These are phyloP conservation scores for Colletotrichum plurivorum DNA, from an alignment of 2,329 filamentous ascomycete species.

Conservation along the genomic window DNA sequence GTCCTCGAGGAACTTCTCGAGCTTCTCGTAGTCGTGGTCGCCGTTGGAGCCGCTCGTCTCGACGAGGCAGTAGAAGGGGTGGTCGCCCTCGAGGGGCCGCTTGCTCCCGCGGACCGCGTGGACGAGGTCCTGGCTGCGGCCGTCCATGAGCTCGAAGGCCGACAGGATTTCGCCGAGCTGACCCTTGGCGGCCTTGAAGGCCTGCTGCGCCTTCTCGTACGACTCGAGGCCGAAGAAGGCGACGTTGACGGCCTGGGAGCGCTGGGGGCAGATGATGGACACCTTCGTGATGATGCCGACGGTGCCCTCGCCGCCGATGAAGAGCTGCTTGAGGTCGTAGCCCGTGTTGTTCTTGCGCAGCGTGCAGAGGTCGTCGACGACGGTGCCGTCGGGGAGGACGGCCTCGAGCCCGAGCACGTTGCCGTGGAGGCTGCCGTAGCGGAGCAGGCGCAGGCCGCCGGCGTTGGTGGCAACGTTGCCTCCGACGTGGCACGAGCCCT, in stretches of 20 bases:
- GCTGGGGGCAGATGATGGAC: conserved; percentile 89
- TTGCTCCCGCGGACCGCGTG: conserved; percentile 81
- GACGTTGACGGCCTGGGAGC: conserved; percentile 91
- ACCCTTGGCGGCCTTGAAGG: conserved; percentile 89
- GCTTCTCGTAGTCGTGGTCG: conserved; percentile 93
- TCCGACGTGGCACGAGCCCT: conserved; percentile 96
- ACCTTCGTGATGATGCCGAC: conserved; percentile 94
- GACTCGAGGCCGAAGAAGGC: conserved; percentile 93
- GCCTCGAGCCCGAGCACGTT: conserved; percentile 93
- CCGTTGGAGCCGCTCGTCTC: conserved; percentile 96
- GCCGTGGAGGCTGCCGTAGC: conserved; percentile 95
- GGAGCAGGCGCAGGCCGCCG: conserved; percentile 87
- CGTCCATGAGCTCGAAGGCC: conserved; percentile 98
- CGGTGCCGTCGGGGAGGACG: conserved; percentile 92
- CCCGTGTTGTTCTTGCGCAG: conserved; percentile 99
- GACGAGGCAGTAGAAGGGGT: conserved; percentile 96
- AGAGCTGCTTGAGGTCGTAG: conserved; percentile 96
- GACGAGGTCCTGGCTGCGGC: conserved; percentile 83
- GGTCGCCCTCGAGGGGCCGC: conserved; percentile 83
- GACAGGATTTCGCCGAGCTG: conserved; percentile 96
- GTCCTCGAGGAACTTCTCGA: conserved; percentile 90
- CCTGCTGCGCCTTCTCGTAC: conserved; percentile 88
- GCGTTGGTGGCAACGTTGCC: conserved; percentile 98
- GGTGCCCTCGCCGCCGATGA: conserved; percentile 95
- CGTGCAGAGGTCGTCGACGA: conserved; percentile 89